Percentiles rank a stretch among this genome's conserved stretches.
These are phyloP conservation scores for Boletus reticuloceps DNA, from an alignment of 768 basidiomycete genomes.

Conservation along the genomic window DNA sequence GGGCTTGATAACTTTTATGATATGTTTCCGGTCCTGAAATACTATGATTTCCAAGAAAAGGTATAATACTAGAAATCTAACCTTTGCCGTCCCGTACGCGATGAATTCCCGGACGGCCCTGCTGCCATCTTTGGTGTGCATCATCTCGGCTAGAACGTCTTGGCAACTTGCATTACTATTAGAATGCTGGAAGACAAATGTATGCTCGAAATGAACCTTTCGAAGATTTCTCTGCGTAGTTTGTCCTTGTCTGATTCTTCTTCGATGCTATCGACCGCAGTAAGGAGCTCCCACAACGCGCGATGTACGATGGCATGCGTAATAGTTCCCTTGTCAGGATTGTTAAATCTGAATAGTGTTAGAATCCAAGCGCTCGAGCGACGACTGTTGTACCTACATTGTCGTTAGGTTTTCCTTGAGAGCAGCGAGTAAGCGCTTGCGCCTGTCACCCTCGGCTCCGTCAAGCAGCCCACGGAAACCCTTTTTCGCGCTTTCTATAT, in stretches of 20 bases:
- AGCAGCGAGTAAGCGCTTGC: constrained; percentile 62
- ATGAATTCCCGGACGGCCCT: constrained; percentile 84
- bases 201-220: constrained; percentile 48
- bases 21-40: constrained; percentile 81
- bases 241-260: constrained; percentile 72
- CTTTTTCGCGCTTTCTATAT: constrained; percentile 62
- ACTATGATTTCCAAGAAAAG: neutral
- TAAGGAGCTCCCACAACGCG: constrained; percentile 82
- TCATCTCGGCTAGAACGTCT: constrained; percentile 87
- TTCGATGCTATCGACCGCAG: constrained; percentile 52
- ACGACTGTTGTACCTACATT: constrained; percentile 51
- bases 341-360: constrained; percentile 67
- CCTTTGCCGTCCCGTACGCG: constrained; percentile 81
- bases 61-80: constrained; percentile 20
- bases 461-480: constrained; percentile 70
- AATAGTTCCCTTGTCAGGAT: constrained; percentile 85
- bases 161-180: constrained; percentile 54
- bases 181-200: neutral
- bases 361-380: neutral
- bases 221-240: constrained; percentile 74
- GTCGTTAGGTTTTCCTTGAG: constrained; percentile 72
- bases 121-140: constrained; percentile 91
- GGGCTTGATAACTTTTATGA: constrained; percentile 85
- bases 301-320: constrained; percentile 88
- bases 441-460: constrained; percentile 57